Evolutionary conservation across 495 filamentous ascomycete species (phyloP).

Genomic region (Penicillium lividum): DNA sequence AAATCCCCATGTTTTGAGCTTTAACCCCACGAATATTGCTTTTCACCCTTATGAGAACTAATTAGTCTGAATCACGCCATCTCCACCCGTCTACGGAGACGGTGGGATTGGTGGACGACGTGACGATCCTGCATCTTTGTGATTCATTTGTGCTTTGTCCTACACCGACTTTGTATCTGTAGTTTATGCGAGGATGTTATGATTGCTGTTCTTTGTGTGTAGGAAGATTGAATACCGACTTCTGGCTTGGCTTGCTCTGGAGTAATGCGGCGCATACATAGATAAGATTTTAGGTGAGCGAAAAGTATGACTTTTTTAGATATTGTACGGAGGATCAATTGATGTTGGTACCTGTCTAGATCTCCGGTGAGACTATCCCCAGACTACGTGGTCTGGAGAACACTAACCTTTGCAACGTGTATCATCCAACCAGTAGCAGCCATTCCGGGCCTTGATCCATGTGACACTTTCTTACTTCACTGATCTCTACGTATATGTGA

Average conservation of each 20-base stretch:
- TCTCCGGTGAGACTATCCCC: no score
- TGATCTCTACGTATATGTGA: no score
- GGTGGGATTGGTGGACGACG: conserved; percentile 21
- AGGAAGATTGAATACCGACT: not conserved
- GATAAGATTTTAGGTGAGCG: no score
- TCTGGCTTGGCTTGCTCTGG: not conserved
- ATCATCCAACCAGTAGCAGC: no score
- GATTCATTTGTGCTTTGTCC: conserved; percentile 6
- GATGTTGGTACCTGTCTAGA: no score
- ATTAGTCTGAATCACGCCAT: conserved; percentile 41
- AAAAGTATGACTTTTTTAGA: no score
- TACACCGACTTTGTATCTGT: conserved; percentile 16
- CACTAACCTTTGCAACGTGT: no score
- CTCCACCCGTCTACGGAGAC: conserved; percentile 12
- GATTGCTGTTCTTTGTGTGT: conserved; percentile 4
- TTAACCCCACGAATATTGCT: not conserved
- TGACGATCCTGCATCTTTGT: conserved; percentile 20
- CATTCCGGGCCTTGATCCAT: no score
- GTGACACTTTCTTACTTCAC: no score
- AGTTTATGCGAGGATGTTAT: not conserved
- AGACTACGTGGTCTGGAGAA: no score
- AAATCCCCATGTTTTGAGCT: not conserved
- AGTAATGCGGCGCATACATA: not conserved
- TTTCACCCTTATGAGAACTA: conserved; percentile 20
- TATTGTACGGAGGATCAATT: no score